Conservation (phyloP, 805 yeast genomes). For the Monosporozyma aerobia region DNA sequence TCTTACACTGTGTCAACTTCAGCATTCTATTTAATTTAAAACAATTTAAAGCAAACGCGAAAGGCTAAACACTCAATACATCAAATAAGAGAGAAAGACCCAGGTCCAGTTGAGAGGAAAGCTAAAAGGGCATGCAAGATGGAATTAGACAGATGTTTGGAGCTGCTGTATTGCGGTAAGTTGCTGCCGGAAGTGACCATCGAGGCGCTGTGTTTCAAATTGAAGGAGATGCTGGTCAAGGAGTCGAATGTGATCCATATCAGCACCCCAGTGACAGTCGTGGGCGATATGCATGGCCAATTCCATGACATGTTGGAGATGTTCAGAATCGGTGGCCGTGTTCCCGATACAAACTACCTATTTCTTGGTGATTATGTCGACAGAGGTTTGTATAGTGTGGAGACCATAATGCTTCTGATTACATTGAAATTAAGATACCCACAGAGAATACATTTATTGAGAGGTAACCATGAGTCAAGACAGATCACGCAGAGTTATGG, state of each 20-base stretch:
- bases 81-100: not conserved
- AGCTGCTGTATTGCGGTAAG: constrained; percentile 51
- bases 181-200: constrained; percentile 63
- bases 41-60: not conserved
- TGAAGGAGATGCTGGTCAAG: constrained; percentile 68
- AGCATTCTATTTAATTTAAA: not conserved
- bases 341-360: constrained; percentile 88
- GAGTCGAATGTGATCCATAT: constrained; percentile 86
- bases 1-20: not conserved
- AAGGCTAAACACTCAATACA: not conserved
- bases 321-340: constrained; percentile 84
- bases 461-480: constrained; percentile 96
- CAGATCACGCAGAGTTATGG: constrained; percentile 97
- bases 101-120: not conserved
- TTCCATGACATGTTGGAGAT: constrained; percentile 89
- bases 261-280: constrained; percentile 82
- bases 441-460: constrained; percentile 61
- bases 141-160: constrained; percentile 66
- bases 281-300: constrained; percentile 97
- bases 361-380: constrained; percentile 96
- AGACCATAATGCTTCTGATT: constrained; percentile 77
- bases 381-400: constrained; percentile 87
- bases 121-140: constrained; percentile 6
- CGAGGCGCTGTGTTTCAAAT: constrained; percentile 64
- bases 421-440: constrained; percentile 86